Evolutionary conservation across 805 yeast genomes (phyloP).

Genomic region (Candida tibetensis): DNA sequence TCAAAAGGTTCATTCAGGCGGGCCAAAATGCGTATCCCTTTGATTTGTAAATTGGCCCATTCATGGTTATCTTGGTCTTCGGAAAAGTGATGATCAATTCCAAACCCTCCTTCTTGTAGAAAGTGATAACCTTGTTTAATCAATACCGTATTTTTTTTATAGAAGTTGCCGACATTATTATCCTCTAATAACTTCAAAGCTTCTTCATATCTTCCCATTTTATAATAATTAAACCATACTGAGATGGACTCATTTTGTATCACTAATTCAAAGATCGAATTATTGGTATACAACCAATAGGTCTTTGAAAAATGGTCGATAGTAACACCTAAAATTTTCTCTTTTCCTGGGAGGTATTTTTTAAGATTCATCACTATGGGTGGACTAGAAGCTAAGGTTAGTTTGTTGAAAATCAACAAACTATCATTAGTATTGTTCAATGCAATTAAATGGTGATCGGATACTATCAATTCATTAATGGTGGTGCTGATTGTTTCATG

Average conservation of each 20-base stretch:
- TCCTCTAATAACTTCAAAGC: constrained; percentile 11
- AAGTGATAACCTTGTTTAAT: constrained; percentile 52
- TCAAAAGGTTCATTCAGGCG: constrained; percentile 66
- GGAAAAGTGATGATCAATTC: constrained; percentile 17
- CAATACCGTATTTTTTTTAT: constrained; percentile 45
- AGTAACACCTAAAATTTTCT: constrained; percentile 24
- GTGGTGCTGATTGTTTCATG: constrained; percentile 6
- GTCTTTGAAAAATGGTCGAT: constrained; percentile 43
- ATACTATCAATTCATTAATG: constrained; percentile 18
- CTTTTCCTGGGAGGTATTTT: constrained; percentile 2
- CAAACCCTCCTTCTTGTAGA: constrained; percentile 34
- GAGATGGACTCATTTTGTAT: constrained; percentile 66
- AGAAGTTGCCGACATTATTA: constrained; percentile 8
- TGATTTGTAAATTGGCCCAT: constrained; percentile 33
- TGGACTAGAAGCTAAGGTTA: constrained; percentile 15
- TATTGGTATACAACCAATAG: constrained; percentile 70
- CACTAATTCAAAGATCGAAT: constrained; percentile 67
- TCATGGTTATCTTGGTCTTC: constrained; percentile 12
- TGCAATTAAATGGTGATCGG: constrained; percentile 31
- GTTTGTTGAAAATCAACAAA: constrained; percentile 28
- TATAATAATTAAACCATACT: constrained; percentile 58
- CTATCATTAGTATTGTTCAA: constrained; percentile 14
- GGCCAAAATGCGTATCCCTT: constrained; percentile 50
- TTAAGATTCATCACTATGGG: constrained; percentile 8
- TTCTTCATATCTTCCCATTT: constrained; percentile 42